These are phyloP conservation scores for Kurtzmaniella fragi DNA, from an alignment of 805 yeast genomes.

Conservation along the genomic window DNA sequence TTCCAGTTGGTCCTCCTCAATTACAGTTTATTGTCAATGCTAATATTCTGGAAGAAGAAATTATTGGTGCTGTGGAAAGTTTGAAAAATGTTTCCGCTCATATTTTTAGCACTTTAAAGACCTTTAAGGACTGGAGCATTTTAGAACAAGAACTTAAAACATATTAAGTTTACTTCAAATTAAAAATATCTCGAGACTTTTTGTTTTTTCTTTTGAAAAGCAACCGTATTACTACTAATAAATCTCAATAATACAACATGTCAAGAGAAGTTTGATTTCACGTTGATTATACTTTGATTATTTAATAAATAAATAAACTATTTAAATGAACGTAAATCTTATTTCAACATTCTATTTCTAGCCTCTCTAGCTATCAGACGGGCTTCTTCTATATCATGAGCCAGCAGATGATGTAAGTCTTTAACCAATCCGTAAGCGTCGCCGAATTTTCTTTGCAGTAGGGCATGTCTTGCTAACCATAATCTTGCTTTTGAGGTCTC, in stretches of 20 bases:
- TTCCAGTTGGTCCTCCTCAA: slow-evolving; percentile 46
- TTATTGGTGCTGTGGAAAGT: slow-evolving; percentile 15
- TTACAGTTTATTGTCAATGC: slow-evolving; percentile 27
- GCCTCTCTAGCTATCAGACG: slow-evolving; percentile 78
- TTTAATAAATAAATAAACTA: neutral
- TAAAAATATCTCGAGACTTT: too few relatives aligned
- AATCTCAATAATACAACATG: neutral
- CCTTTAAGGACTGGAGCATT: slow-evolving; percentile 18
- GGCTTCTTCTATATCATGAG: slow-evolving; percentile 87
- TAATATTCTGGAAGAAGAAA: slow-evolving; percentile 24
- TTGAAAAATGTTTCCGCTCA: slow-evolving; percentile 17
- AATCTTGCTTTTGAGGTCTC: slow-evolving; percentile 76
- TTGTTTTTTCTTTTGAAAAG: neutral
- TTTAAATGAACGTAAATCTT: neutral
- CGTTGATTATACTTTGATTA: neutral
- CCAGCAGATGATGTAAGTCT: slow-evolving; percentile 62
- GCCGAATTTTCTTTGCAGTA: slow-evolving; percentile 51
- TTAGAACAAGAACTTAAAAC: slow-evolving; percentile 22
- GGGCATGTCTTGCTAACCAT: slow-evolving; percentile 77
- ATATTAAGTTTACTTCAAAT: slow-evolving; percentile 11
- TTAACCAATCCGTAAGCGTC: slow-evolving; percentile 71
- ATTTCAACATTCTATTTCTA: slow-evolving; percentile 41
- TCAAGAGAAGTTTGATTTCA: too few relatives aligned
- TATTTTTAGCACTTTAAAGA: slow-evolving; percentile 17
- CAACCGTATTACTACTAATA: neutral